A percentile compares a stretch with the other conserved stretches of the same genome.
These are phyloP conservation scores for Pezicula radicicola DNA, from an alignment of 2,329 filamentous ascomycete species.

Conservation along the genomic window DNA sequence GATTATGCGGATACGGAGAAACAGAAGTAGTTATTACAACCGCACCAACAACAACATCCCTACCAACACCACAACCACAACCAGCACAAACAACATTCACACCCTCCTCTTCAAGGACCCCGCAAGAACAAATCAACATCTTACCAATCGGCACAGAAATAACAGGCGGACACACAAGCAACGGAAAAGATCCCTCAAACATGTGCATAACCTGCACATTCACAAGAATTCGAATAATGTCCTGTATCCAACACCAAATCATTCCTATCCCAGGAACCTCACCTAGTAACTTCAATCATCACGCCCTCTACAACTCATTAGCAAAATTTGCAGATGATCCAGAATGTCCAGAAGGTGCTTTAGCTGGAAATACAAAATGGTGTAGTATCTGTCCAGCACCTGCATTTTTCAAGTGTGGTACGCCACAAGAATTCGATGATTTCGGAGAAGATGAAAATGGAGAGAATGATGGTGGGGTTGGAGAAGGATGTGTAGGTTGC, in stretches of 20 bases:
- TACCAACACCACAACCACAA: neutral
- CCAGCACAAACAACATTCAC: neutral
- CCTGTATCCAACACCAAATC: constrained; percentile 15
- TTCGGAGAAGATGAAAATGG: neutral
- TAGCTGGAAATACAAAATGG: constrained; percentile 15
- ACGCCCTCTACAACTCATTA: constrained; percentile 4
- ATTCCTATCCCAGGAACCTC: constrained; percentile 7
- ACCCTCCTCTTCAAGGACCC: too few relatives aligned
- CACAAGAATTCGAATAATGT: constrained; percentile 12
- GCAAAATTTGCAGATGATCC: constrained; percentile 1
- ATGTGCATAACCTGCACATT: constrained; percentile 25
- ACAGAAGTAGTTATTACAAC: constrained; percentile 5
- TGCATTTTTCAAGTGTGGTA: constrained; percentile 13
- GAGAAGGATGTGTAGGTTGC: constrained; percentile 9
- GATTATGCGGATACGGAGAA: constrained; percentile 17
- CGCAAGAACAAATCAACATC: neutral
- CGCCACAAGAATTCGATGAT: neutral
- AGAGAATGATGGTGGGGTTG: too few relatives aligned
- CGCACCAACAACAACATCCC: neutral
- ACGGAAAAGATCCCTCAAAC: constrained; percentile 9
- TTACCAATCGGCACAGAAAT: constrained; percentile 19
- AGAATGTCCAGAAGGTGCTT: constrained; percentile 3
- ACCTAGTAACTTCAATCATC: constrained; percentile 6
- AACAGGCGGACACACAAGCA: constrained; percentile 11
- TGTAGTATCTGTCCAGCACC: constrained; percentile 21